phyloP scores from a whole-genome alignment of 2,329 filamentous ascomycete species.

The Teratosphaeria gauchensis region DNA sequence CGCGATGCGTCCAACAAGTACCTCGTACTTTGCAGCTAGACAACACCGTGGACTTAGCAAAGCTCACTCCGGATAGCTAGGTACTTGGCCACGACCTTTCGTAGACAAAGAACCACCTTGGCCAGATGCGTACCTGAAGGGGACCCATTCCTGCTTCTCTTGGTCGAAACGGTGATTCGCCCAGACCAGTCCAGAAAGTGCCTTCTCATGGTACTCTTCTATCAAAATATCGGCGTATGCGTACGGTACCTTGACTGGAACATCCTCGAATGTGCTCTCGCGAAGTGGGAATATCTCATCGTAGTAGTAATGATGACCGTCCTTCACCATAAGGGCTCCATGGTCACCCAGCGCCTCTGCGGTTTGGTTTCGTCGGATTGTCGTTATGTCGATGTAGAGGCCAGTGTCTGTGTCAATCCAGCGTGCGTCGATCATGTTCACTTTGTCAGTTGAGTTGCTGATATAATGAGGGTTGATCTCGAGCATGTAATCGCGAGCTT shows the following conservation, averaged over 20 bases:
- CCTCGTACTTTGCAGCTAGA: background rate
- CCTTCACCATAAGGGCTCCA: slow-evolving; percentile 46
- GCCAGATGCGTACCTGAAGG: slow-evolving; percentile 5
- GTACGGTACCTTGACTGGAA: slow-evolving; percentile 46
- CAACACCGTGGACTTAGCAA: background rate
- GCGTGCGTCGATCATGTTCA: slow-evolving; percentile 51
- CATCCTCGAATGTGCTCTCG: slow-evolving; percentile 44
- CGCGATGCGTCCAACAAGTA: background rate
- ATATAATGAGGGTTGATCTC: slow-evolving; percentile 52
- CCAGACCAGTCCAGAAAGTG: slow-evolving; percentile 39
- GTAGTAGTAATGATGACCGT: slow-evolving; percentile 44
- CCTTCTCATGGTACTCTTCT: slow-evolving; percentile 45
- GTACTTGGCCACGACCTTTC: background rate
- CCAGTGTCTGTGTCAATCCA: slow-evolving; percentile 53
- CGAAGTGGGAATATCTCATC: slow-evolving; percentile 49
- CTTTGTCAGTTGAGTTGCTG: slow-evolving; percentile 33
- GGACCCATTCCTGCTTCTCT: slow-evolving; percentile 23
- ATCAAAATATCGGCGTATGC: slow-evolving; percentile 45
- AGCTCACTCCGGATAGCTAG: background rate
- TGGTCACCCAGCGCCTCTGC: slow-evolving; percentile 29
- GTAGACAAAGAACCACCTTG: background rate
- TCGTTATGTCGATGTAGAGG: slow-evolving; percentile 53
- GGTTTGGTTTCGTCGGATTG: slow-evolving; percentile 39
- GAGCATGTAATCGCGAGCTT: slow-evolving; percentile 39
- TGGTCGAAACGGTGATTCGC: slow-evolving; percentile 34